A percentile compares a stretch with the other conserved stretches of the same genome.
Evolutionary conservation across 768 basidiomycete species (phyloP).

Genomic region (Wakefieldia striispora): DNA sequence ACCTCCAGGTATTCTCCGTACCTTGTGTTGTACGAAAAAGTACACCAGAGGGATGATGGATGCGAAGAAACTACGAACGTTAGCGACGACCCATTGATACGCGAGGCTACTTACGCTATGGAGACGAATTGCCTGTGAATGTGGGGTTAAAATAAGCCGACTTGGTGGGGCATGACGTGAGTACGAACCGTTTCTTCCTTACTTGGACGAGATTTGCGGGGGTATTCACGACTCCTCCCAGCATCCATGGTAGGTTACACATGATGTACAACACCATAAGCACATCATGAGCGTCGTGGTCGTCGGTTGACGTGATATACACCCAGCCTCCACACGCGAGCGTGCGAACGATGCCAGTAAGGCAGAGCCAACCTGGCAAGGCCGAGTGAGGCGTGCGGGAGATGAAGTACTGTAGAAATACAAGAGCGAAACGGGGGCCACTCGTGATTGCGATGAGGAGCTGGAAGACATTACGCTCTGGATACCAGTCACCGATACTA

Average conservation of each 20-base stretch:
- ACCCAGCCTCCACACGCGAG: conserved; percentile 90
- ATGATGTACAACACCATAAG: conserved; percentile 88
- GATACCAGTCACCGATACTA: conserved; percentile 91
- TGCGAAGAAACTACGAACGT: conserved; percentile 59
- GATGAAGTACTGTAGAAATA: conserved; percentile 61
- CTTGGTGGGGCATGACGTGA: neutral
- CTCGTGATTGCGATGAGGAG: conserved; percentile 84
- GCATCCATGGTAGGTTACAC: conserved; percentile 88
- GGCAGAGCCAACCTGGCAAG: conserved; percentile 52
- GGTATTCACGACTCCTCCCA: conserved; percentile 60
- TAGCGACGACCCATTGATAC: neutral
- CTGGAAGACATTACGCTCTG: conserved; percentile 82
- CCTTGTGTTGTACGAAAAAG: conserved; percentile 85
- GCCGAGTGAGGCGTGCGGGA: conserved; percentile 42
- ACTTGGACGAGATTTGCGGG: conserved; percentile 38
- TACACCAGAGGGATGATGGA: conserved; percentile 73
- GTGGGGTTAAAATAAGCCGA: neutral
- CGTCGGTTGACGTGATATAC: conserved; percentile 81
- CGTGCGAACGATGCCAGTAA: conserved; percentile 68
- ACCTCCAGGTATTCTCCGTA: conserved; percentile 78
- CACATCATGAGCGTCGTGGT: conserved; percentile 82
- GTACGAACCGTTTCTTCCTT: conserved; percentile 53
- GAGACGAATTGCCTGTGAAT: conserved; percentile 51
- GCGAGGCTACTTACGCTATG: conserved; percentile 35
- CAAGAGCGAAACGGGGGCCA: conserved; percentile 74